A percentile compares a stretch with the other conserved stretches of the same genome.
Evolutionary conservation across 352 stramenopile species (phyloP).

Genomic region (Pythium oligandrum): DNA sequence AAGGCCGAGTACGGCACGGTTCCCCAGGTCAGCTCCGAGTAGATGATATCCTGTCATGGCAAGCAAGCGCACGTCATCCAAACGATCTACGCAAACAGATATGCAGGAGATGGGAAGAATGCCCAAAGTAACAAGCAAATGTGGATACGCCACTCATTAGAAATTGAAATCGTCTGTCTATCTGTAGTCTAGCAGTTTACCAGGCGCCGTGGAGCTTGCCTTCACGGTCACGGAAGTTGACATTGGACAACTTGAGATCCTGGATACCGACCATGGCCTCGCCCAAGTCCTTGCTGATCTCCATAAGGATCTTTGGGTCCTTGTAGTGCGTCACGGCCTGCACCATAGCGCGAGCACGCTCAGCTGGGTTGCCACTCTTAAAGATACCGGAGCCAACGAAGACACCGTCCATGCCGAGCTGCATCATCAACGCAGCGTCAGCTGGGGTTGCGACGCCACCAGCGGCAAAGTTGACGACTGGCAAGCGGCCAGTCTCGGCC

Average conservation of each 20-base stretch:
- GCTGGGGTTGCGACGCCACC: slow-evolving; percentile 97
- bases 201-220: slow-evolving; percentile 74
- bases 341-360: slow-evolving; percentile 95
- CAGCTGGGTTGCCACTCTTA: slow-evolving; percentile 93
- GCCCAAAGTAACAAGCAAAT: too few relatives aligned
- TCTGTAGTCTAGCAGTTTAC: slow-evolving; percentile 22
- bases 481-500: slow-evolving; percentile 86
- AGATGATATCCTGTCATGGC: not conserved
- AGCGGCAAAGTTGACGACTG: slow-evolving; percentile 98
- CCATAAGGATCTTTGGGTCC: slow-evolving; percentile 96
- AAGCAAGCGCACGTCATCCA: too few relatives aligned
- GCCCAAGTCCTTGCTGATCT: slow-evolving; percentile 94
- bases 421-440: slow-evolving; percentile 98
- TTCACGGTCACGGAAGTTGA: slow-evolving; percentile 98
- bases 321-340: slow-evolving; percentile 97
- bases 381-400: slow-evolving; percentile 99
- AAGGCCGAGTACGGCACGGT: slow-evolving; percentile 24
- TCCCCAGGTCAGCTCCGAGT: slow-evolving; percentile 20
- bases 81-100: too few relatives aligned
- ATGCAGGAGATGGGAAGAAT: too few relatives aligned
- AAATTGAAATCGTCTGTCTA: too few relatives aligned
- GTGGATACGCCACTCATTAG: too few relatives aligned
- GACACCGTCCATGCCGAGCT: slow-evolving; percentile 98
- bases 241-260: slow-evolving; percentile 92
- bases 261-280: slow-evolving; percentile 97